Evolutionary conservation across 2,329 filamentous ascomycete genomes (phyloP).

Genomic region (Celoporthe dispersa): DNA sequence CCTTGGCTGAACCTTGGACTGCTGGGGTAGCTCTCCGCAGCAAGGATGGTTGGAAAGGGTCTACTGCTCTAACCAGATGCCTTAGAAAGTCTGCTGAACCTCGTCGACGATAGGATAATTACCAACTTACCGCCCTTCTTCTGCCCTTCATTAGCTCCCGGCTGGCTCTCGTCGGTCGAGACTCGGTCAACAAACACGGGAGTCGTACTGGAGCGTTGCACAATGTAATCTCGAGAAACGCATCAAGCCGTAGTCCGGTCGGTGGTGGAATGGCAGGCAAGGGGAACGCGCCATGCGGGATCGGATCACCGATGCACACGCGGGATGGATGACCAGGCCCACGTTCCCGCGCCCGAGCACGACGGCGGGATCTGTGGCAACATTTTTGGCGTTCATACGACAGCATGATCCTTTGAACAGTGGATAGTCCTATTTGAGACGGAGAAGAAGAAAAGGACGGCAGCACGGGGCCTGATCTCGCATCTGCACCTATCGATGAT

Average conservation of each 20-base stretch:
- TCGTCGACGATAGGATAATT: not conserved
- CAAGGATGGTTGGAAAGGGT: not conserved
- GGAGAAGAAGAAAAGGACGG: not conserved
- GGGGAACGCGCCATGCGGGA: not conserved
- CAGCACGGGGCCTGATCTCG: conserved; percentile 1
- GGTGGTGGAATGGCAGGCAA: not conserved
- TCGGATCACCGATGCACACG: not conserved
- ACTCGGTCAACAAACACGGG: not conserved
- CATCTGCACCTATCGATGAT: conserved; percentile 15
- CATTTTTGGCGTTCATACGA: not conserved
- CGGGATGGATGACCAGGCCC: not conserved
- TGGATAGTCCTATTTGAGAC: not conserved
- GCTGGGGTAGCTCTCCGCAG: not conserved
- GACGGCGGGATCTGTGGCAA: not conserved
- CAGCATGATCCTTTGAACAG: not conserved
- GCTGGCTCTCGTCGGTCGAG: not conserved
- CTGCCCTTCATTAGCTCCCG: not conserved
- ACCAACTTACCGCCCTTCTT: not conserved
- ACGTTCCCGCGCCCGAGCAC: not conserved
- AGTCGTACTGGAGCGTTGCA: not conserved
- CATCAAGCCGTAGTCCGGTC: conserved; percentile 6
- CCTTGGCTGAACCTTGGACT: not conserved
- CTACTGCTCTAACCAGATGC: not conserved
- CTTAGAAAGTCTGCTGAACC: not conserved
- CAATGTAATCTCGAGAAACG: not conserved